phyloP scores from a whole-genome alignment of 2,329 filamentous ascomycete species.

The Colletotrichum agaves region DNA sequence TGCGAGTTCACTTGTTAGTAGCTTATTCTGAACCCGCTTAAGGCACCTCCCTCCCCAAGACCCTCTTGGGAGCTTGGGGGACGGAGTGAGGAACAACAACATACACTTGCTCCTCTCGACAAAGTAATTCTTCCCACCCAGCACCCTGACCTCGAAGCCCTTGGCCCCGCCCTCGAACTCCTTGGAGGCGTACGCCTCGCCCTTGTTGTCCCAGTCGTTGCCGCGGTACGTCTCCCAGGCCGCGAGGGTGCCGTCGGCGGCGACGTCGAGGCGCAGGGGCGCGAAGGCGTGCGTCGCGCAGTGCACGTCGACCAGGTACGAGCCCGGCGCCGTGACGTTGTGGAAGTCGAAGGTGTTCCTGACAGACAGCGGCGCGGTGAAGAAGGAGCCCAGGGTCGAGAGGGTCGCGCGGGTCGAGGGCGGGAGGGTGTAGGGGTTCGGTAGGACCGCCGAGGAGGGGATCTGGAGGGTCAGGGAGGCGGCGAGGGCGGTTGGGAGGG shows the following conservation, averaged over 20 bases:
- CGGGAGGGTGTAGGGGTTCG: conserved; percentile 66
- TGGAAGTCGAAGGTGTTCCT: conserved; percentile 80
- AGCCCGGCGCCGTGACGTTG: conserved; percentile 72
- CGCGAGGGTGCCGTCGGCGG: conserved; percentile 57
- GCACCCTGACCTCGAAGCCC: conserved; percentile 69
- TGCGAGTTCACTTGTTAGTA: conserved; percentile 45
- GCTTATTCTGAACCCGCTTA: neutral
- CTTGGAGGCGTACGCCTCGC: conserved; percentile 62
- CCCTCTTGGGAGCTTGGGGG: too few species aligned
- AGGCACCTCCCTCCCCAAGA: too few species aligned
- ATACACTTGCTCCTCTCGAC: conserved; percentile 79
- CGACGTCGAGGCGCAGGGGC: conserved; percentile 82
- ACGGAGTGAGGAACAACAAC: conserved; percentile 47
- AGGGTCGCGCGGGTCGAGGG: conserved; percentile 74
- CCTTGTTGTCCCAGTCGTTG: conserved; percentile 90
- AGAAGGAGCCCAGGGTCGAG: conserved; percentile 50
- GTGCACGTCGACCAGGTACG: conserved; percentile 86
- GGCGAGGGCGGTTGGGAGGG: conserved; percentile 47
- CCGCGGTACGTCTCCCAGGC: conserved; percentile 89
- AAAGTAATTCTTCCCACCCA: conserved; percentile 79
- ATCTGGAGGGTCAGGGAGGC: conserved; percentile 59
- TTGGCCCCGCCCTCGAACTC: conserved; percentile 39
- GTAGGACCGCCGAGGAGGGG: conserved; percentile 50
- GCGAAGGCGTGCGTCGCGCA: conserved; percentile 79
- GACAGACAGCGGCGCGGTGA: conserved; percentile 71